These are phyloP conservation scores for Annulohypoxylon moriforme DNA, from an alignment of 495 filamentous ascomycete species.

Conservation along the genomic window DNA sequence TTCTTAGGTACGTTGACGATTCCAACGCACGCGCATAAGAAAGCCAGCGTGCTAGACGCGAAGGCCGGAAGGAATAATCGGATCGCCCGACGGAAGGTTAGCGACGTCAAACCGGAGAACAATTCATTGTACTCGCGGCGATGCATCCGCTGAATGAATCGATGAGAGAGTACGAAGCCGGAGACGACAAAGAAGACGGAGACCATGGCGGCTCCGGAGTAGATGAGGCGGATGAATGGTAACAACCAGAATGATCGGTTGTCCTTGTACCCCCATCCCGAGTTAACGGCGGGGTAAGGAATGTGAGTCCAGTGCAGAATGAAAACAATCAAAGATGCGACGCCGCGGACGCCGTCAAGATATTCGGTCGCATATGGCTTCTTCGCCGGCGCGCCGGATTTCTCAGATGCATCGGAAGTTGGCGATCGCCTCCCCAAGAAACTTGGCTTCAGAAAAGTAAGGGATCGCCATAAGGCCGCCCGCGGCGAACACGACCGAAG, in stretches of 20 bases:
- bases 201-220: constrained; percentile 74
- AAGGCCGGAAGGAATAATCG: constrained; percentile 71
- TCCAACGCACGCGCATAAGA: constrained; percentile 65
- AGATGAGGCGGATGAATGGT: constrained; percentile 70
- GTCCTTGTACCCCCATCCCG: constrained; percentile 58
- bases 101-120: constrained; percentile 61
- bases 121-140: constrained; percentile 49
- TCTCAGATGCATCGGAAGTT: constrained; percentile 23
- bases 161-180: constrained; percentile 71
- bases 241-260: constrained; percentile 60
- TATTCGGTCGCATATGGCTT: constrained; percentile 56
- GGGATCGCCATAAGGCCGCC: constrained; percentile 28
- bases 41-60: constrained; percentile 63
- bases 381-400: constrained; percentile 16
- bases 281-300: constrained; percentile 50
- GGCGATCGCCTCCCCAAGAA: constrained; percentile 34
- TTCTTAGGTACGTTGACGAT: constrained; percentile 52
- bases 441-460: constrained; percentile 40
- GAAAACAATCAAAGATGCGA: constrained; percentile 64
- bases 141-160: constrained; percentile 56
- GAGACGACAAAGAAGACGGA: constrained; percentile 76
- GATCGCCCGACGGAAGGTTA: constrained; percentile 69
- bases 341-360: constrained; percentile 61
- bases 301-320: constrained; percentile 56
- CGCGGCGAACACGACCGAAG: constrained; percentile 25